phyloP scores from a whole-genome alignment of 768 basidiomycete genomes.

The Dacryopinax spathularia region DNA sequence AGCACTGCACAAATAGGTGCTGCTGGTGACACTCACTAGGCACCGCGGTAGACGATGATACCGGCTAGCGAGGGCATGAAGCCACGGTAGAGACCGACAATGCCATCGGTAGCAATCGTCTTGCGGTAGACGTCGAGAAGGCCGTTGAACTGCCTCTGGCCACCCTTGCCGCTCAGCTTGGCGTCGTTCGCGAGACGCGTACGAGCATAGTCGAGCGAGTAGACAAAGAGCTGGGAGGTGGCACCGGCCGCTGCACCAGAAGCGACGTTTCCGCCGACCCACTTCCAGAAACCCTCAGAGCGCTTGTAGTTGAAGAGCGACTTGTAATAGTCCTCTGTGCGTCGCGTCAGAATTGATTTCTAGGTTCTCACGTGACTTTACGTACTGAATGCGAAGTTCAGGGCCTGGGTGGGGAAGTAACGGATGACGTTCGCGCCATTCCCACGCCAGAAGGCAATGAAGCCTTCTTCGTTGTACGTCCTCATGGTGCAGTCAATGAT shows the following conservation, averaged over 20 bases:
- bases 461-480: conserved; percentile 27
- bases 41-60: conserved; percentile 31
- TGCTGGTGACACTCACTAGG: conserved; percentile 32
- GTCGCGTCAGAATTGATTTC: neutral
- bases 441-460: conserved; percentile 30
- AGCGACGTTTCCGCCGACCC: conserved; percentile 30
- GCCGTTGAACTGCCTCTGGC: conserved; percentile 30
- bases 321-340: conserved; percentile 28
- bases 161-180: conserved; percentile 27
- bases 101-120: conserved; percentile 29
- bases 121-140: conserved; percentile 33
- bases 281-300: conserved; percentile 26
- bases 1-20: no score
- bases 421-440: conserved; percentile 33
- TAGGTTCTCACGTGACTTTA: neutral
- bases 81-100: conserved; percentile 31
- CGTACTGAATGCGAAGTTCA: conserved; percentile 34
- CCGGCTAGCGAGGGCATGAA: conserved; percentile 32
- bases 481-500: conserved; percentile 26
- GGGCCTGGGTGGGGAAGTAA: conserved; percentile 35
- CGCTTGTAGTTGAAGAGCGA: conserved; percentile 26
- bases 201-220: conserved; percentile 35
- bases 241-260: conserved; percentile 35
- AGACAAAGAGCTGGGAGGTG: conserved; percentile 31
- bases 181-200: conserved; percentile 31